phyloP scores from a whole-genome alignment of 1,284 basidiomycete species.

The Boletus putidus region DNA sequence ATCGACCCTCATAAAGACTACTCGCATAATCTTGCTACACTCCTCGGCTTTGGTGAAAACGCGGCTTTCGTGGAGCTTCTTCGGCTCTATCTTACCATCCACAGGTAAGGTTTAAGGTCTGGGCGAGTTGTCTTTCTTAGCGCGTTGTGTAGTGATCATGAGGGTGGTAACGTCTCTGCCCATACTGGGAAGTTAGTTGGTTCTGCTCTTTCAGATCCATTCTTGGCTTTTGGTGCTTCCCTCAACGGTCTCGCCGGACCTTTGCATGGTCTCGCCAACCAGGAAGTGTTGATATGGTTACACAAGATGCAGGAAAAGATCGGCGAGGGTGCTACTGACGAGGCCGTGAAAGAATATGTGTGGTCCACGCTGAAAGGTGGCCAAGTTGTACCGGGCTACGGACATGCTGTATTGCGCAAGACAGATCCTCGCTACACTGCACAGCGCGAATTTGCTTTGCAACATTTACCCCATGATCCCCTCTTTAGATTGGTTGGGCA shows the following conservation, averaged over 20 bases:
- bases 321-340: conserved; percentile 79
- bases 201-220: conserved; percentile 96
- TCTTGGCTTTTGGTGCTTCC: conserved; percentile 92
- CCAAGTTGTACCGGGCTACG: conserved; percentile 93
- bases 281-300: conserved; percentile 91
- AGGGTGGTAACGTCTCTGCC: conserved; percentile 98
- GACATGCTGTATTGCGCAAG: conserved; percentile 96
- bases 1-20: conserved; percentile 91
- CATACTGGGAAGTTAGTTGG: conserved; percentile 96
- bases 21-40: conserved; percentile 88
- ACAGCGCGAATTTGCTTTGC: conserved; percentile 90
- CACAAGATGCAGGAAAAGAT: conserved; percentile 87
- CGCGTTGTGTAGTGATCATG: conserved; percentile 72
- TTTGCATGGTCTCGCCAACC: conserved; percentile 95
- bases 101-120: conserved; percentile 53
- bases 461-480: conserved; percentile 84
- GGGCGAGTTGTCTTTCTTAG: conserved; percentile 1
- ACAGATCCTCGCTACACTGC: conserved; percentile 98
- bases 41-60: conserved; percentile 93
- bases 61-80: conserved; percentile 91
- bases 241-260: conserved; percentile 97
- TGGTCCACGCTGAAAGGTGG: conserved; percentile 91
- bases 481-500: conserved; percentile 93
- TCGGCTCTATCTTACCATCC: conserved; percentile 96
- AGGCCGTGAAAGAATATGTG: conserved; percentile 88